phyloP scores from a whole-genome alignment of 73 alveolate genomes.

The Effrenium voratum region DNA sequence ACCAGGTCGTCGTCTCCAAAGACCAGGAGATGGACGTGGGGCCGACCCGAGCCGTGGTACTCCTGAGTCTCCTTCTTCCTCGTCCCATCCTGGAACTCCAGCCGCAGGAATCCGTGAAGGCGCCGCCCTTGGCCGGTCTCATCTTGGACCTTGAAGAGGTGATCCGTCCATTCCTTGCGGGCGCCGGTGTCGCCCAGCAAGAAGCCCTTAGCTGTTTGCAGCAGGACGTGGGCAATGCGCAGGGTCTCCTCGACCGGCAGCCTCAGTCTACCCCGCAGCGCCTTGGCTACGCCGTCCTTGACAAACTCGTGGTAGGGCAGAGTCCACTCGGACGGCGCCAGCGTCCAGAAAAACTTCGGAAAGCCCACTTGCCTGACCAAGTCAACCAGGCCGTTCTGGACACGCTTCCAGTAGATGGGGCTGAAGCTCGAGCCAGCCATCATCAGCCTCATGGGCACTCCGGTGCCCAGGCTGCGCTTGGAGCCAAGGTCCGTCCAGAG shows the following conservation, averaged over 20 bases:
- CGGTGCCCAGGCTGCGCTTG: neutral
- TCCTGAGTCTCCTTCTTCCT: neutral
- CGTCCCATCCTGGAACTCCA: slow-evolving; percentile 23
- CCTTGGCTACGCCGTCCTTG: neutral
- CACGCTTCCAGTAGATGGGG: neutral
- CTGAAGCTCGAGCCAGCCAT: too few relatives aligned
- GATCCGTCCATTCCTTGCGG: too few relatives aligned
- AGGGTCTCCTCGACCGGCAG: neutral
- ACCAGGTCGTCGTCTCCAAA: too few relatives aligned
- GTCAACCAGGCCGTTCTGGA: neutral
- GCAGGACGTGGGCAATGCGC: neutral
- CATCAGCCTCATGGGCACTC: neutral
- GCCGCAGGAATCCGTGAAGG: neutral
- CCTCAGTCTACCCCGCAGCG: neutral
- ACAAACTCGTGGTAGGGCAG: neutral
- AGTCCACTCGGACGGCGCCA: neutral
- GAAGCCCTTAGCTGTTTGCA: neutral
- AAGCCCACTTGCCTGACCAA: neutral
- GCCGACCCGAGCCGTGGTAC: slow-evolving; percentile 37
- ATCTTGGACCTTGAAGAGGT: too few relatives aligned
- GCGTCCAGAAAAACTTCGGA: neutral
- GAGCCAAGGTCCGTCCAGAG: slow-evolving; percentile 22
- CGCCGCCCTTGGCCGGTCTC: neutral
- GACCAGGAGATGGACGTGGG: slow-evolving; percentile 6
- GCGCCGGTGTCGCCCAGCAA: neutral